Evolutionary conservation across 106 monocot species (phyloP).

Genomic region (Phalaenopsis equestris): DNA sequence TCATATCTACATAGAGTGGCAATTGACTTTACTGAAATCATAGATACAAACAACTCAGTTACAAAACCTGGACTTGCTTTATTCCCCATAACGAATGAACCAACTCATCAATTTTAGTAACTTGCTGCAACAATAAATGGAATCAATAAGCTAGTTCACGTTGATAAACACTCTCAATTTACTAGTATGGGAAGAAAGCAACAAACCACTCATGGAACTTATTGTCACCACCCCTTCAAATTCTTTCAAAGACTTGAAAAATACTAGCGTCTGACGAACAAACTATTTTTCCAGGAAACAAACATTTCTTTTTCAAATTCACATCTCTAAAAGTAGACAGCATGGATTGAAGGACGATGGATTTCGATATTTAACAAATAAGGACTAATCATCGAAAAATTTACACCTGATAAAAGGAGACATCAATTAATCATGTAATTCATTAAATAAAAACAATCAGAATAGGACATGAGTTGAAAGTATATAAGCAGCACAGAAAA

Average conservation of each 20-base stretch:
- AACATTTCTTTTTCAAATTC: neutral
- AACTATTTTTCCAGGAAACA: neutral
- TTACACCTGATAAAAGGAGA: too few species aligned
- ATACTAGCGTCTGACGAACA: neutral
- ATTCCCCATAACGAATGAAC: neutral
- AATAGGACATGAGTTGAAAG: neutral
- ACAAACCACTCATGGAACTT: neutral
- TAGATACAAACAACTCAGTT: neutral
- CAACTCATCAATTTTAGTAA: neutral
- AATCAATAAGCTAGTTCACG: neutral
- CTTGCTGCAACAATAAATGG: neutral
- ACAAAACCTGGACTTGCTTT: neutral
- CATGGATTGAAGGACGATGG: neutral
- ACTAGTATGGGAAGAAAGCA: too few species aligned
- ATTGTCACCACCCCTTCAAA: neutral
- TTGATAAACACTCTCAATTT: too few species aligned
- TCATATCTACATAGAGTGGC: neutral
- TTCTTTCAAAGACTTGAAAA: neutral
- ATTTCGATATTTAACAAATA: neutral
- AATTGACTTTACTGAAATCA: neutral
- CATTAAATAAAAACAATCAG: neutral
- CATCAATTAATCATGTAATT: neutral
- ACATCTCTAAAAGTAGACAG: neutral
- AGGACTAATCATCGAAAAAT: neutral
- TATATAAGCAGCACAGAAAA: neutral